Base-by-base conservation (phyloP, 805 yeast species). In the Lipomyces anomalus region DNA sequence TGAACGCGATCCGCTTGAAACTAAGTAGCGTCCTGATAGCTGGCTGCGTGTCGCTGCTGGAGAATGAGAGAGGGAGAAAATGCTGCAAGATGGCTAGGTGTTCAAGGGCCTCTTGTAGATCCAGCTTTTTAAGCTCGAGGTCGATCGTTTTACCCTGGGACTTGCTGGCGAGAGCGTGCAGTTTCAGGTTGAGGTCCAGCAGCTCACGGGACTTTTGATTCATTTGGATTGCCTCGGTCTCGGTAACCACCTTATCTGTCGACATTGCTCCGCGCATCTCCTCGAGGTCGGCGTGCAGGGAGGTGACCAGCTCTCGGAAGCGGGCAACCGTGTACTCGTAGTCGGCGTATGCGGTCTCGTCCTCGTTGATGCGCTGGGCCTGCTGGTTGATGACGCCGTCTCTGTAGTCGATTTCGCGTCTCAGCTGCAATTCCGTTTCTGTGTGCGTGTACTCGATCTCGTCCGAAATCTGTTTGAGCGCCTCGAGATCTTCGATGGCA, bases 401-500 rank as follows among this genome's bases (percentile, higher is more conserved):
- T 4, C 47, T 44, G 37, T 41, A 40, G n/a, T 36, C 47, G 6
- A 79, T 62, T 3, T 74, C 72, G 2, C 51, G 46, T 16, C 61
- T 57, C 18, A 78, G 62, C 33, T 73, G 74, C 16, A 57, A 46
- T 50, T 76, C 79, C 0, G 73, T 61, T 20, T 63, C 68, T 1
- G 56, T 23, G 43, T 73, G 78, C 35, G 61, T 63, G 7, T 68
- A 69, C 44, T 78, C 81, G 24, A 79, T 61, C 43, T 74, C 75
- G 43, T 68, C 73, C 46, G 75, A 76, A 6, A 80, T 57, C 38
- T 71, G 74, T 47, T 74, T 75, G 18, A 80, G 57, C 40, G 75
- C 78, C 37, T 71, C 76, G 28, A 79, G 62, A 20, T 80, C 83
- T 1, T 66, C 66, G 1, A 79, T 64, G 0, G 75, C 67, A 3